Conservation (phyloP, 2,329 filamentous ascomycete genomes). For the Tolypocladium capitatum region DNA sequence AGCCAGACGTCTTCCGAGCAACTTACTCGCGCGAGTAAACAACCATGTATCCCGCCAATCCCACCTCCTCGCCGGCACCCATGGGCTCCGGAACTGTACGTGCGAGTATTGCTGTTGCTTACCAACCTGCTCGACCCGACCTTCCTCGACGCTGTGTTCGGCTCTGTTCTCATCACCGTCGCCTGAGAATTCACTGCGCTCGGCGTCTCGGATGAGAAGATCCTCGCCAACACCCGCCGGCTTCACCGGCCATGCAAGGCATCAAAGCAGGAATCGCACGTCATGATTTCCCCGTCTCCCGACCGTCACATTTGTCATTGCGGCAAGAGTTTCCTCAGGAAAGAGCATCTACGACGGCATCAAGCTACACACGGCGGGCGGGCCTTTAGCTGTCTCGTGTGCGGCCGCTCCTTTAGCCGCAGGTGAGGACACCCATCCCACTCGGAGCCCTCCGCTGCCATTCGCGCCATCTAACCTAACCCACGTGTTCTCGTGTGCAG, state of each 20-base stretch:
- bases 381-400: conserved; percentile 21
- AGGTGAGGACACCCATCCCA: conserved; percentile 17
- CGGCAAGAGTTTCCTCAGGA: conserved; percentile 25
- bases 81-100: not conserved
- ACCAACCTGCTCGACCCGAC: too few species aligned
- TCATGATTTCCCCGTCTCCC: conserved; percentile 4
- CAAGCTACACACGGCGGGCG: conserved; percentile 24
- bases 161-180: too few species aligned
- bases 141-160: not conserved
- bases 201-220: not conserved
- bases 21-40: too few species aligned
- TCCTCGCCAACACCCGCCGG: not conserved
- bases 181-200: too few species aligned
- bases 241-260: not conserved
- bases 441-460: not conserved
- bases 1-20: not conserved
- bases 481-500: conserved; percentile 6
- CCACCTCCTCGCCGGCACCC: not conserved
- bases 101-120: not conserved
- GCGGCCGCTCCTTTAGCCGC: conserved; percentile 24
- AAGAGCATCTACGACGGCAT: conserved; percentile 25
- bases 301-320: conserved; percentile 24
- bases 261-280: not conserved
- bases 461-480: not conserved
- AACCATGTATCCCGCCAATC: not conserved